These are phyloP conservation scores for Hygrophoropsis aurantiaca DNA, from an alignment of 768 basidiomycete species.

Conservation along the genomic window DNA sequence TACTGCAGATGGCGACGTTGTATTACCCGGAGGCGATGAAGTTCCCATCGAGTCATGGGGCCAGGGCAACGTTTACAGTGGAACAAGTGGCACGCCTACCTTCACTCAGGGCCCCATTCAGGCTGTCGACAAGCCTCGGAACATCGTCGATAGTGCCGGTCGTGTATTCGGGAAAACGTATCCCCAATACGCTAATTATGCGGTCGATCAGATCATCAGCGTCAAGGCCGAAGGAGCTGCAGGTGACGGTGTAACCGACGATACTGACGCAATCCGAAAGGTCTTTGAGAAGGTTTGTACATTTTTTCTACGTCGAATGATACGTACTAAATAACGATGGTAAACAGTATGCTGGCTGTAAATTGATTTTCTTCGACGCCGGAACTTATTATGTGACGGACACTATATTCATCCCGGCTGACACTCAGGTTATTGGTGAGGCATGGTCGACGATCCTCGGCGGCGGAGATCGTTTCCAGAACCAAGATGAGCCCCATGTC, in stretches of 20 bases:
- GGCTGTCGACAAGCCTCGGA: conserved; percentile 46
- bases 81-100: conserved; percentile 38
- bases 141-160: conserved; percentile 54
- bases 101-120: conserved; percentile 53
- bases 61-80: conserved; percentile 54
- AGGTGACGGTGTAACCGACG: conserved; percentile 74
- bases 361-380: conserved; percentile 50
- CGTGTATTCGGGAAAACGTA: conserved; percentile 58
- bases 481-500: conserved; percentile 34
- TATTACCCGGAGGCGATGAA: conserved; percentile 61
- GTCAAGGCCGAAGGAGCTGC: conserved; percentile 64
- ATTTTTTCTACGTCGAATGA: not conserved
- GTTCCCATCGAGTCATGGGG: conserved; percentile 43
- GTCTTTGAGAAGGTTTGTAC: conserved; percentile 55
- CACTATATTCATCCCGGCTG: conserved; percentile 45
- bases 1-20: conserved; percentile 47
- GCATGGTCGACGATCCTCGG: conserved; percentile 46
- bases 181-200: conserved; percentile 63
- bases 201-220: conserved; percentile 62
- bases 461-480: conserved; percentile 37
- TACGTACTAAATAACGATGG: not conserved
- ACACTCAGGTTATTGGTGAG: conserved; percentile 45
- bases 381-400: conserved; percentile 43
- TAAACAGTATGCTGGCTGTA: conserved; percentile 41
- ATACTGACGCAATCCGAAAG: conserved; percentile 62